Evolutionary conservation across 805 yeast species (phyloP).

Genomic region (Monosporozyma siamensis): DNA sequence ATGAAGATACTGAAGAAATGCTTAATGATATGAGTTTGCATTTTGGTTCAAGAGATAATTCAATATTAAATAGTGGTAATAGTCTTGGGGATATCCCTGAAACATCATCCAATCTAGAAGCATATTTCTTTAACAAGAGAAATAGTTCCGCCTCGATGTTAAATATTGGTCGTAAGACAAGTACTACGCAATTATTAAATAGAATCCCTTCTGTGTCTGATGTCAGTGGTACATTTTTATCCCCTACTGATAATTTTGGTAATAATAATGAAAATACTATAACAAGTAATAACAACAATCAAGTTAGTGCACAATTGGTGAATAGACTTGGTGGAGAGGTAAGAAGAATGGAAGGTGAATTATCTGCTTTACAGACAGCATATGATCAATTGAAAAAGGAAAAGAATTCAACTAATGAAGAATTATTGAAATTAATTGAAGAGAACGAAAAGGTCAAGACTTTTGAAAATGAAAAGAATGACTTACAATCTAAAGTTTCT

Average conservation of each 20-base stretch:
- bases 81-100: slow-evolving; percentile 14
- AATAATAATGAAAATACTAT: slow-evolving; percentile 1
- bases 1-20: background rate
- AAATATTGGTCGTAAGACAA: slow-evolving; percentile 1
- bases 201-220: slow-evolving; percentile 1
- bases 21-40: background rate
- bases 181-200: background rate
- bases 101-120: slow-evolving; percentile 19
- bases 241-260: background rate
- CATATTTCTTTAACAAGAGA: slow-evolving; percentile 4
- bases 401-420: slow-evolving; percentile 59
- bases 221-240: background rate
- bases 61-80: background rate
- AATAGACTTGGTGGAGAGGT: slow-evolving; percentile 69
- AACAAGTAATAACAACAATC: slow-evolving; percentile 3
- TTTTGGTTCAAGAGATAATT: background rate
- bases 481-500: slow-evolving; percentile 27
- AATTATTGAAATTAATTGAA: slow-evolving; percentile 50
- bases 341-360: slow-evolving; percentile 71
- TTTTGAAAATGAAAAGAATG: slow-evolving; percentile 29
- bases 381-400: slow-evolving; percentile 43
- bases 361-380: slow-evolving; percentile 56
- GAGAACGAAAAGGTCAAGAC: slow-evolving; percentile 40
- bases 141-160: slow-evolving; percentile 2
- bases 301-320: slow-evolving; percentile 43